These are phyloP conservation scores for Zasmidium citrigriseum DNA, from an alignment of 2,329 filamentous ascomycete genomes.

Conservation along the genomic window DNA sequence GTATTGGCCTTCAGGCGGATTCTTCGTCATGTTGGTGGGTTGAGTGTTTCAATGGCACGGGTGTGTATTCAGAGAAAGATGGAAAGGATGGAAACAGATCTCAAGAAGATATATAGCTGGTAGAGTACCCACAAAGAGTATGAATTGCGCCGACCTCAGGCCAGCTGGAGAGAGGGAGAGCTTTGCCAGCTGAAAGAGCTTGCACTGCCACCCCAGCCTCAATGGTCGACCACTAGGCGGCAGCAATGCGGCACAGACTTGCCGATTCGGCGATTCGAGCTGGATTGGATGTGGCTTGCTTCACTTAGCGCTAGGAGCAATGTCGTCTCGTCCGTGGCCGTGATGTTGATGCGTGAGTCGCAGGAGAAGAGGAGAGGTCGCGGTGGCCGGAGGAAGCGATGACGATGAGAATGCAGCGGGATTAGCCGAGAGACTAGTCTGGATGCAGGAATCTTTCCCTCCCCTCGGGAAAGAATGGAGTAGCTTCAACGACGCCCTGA, in stretches of 20 bases:
- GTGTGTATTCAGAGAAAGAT: too few relatives aligned
- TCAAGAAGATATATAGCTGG: neutral
- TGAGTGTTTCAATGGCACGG: neutral
- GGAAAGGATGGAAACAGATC: too few relatives aligned
- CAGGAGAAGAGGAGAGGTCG: too few relatives aligned
- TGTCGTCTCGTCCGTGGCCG: neutral
- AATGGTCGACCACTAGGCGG: constrained; percentile 21
- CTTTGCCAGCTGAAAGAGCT: constrained; percentile 5
- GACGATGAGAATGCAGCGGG: too few relatives aligned
- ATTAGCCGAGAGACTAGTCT: too few relatives aligned
- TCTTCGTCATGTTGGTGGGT: constrained; percentile 19
- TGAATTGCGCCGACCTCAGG: neutral
- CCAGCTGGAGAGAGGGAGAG: neutral
- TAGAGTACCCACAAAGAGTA: neutral
- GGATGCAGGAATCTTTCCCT: neutral
- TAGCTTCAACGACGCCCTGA: neutral
- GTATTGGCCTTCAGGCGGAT: constrained; percentile 18
- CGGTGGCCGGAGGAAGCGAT: too few relatives aligned
- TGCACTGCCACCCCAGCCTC: constrained; percentile 40
- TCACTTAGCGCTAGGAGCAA: neutral
- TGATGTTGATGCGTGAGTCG: neutral
- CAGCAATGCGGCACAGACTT: constrained; percentile 9
- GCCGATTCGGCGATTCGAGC: constrained; percentile 5
- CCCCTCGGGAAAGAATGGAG: neutral
- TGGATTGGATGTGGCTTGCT: constrained; percentile 10